phyloP scores from a whole-genome alignment of 805 yeast species.

The Wickerhamiella allomyrinae region DNA sequence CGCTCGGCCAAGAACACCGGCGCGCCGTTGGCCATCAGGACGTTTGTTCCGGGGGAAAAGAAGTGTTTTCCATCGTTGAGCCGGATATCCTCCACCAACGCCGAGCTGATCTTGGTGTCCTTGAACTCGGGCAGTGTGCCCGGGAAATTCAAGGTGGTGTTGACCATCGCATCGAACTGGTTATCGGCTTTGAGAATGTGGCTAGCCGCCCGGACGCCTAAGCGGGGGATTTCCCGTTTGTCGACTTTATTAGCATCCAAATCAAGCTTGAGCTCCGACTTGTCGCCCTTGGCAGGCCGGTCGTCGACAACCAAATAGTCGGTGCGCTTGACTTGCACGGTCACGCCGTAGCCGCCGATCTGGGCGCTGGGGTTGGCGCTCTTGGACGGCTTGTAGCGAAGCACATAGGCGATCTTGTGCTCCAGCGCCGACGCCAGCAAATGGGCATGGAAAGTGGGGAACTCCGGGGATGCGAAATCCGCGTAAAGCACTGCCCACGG shows the following conservation, averaged over 20 bases:
- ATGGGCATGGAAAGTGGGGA: slow-evolving; percentile 43
- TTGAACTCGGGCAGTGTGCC: slow-evolving; percentile 32
- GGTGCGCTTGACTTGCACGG: slow-evolving; percentile 46
- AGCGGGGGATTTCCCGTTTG: slow-evolving; percentile 16
- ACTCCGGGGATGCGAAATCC: slow-evolving; percentile 35
- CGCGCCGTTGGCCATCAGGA: slow-evolving; percentile 56
- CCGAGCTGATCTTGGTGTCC: slow-evolving; percentile 9
- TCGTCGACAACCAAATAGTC: slow-evolving; percentile 57
- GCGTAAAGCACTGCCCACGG: slow-evolving; percentile 60
- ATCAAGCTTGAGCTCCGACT: slow-evolving; percentile 8
- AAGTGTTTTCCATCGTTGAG: slow-evolving; percentile 12
- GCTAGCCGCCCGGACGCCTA: slow-evolving; percentile 22
- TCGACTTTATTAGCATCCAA: slow-evolving; percentile 15
- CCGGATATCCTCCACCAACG: slow-evolving; percentile 15
- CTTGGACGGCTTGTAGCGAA: slow-evolving; percentile 50
- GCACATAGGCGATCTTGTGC: slow-evolving; percentile 57
- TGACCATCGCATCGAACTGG: slow-evolving; percentile 28
- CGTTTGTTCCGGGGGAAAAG: slow-evolving; percentile 19
- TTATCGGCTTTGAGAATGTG: slow-evolving; percentile 25
- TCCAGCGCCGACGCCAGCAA: slow-evolving; percentile 43
- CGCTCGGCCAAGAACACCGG: slow-evolving; percentile 31
- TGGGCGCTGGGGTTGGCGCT: slow-evolving; percentile 15
- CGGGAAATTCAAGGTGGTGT: slow-evolving; percentile 41
- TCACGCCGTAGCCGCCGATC: slow-evolving; percentile 50
- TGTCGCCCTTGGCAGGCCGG: slow-evolving; percentile 25